Base-by-base conservation (phyloP, 768 basidiomycete species). In the Podaxis sp. region DNA sequence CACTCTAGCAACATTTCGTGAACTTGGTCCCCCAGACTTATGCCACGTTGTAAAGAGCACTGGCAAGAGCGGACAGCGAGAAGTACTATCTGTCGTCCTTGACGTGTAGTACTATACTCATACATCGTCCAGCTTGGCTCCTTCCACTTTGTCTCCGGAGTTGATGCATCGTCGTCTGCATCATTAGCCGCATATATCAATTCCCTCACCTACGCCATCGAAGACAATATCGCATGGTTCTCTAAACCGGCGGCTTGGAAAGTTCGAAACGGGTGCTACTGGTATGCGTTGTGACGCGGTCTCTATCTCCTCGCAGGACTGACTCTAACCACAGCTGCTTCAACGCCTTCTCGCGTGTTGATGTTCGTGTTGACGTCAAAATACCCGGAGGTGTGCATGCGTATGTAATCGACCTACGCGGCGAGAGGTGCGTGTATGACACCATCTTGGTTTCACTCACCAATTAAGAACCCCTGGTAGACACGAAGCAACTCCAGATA, bases 171-270 rank as follows among this genome's bases (percentile, higher is more conserved):
- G 17, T 97, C 96, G 5, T 98, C 96, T 19, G 97, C 97, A 3
- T 96, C 95, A 0, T 83, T 99, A 30, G 97, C 97, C 4, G 96
- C 97, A 11, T 99, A 99, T 76, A 92, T 99, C 75, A 99, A 99
- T 78, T 97, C 95, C 24, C 82, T 99, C n/a, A 96, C 94, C 5
- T 99, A 98, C 71, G 86, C 90, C 17, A 88, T 99, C 65, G 97
- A 98, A 70, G 95, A 96, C 66, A 87, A 82, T 60, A 85, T 88
- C 28, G 89, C 93, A 3, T 99, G 97, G 97, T 97, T 97, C 72
- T 87, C 89, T 38, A 93, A 92, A 71, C 83, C 87, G 4, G 78
- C 89, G 2, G 77, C 83, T 6, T 99, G 94, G 93, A 96, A 95
- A 74, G 93, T 99, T 22, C 83, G 89, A 64, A 91, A 90, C 69